phyloP scores from a whole-genome alignment of 1,284 basidiomycete species.

The Cerioporus squamosus region DNA sequence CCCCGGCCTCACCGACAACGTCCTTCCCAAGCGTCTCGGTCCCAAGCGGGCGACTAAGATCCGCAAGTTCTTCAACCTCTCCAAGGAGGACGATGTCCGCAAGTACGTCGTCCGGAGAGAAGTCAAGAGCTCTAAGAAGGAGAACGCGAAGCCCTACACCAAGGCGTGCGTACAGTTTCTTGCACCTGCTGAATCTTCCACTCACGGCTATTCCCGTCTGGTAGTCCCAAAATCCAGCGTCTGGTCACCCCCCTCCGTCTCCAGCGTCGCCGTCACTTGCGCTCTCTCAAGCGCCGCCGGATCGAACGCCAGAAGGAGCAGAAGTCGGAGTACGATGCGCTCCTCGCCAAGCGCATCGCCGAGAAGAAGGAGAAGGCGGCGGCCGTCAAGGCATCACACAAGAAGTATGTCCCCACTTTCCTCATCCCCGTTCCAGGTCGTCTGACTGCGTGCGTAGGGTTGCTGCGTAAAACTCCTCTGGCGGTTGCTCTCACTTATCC shows the following conservation, averaged over 20 bases:
- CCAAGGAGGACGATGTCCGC: slow-evolving; percentile 98
- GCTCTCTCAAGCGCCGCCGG: slow-evolving; percentile 87
- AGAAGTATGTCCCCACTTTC: slow-evolving; percentile 46
- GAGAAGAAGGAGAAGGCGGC: slow-evolving; percentile 93
- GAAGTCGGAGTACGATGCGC: slow-evolving; percentile 88
- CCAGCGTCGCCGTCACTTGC: slow-evolving; percentile 95
- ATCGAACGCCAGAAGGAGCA: slow-evolving; percentile 94
- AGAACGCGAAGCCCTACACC: slow-evolving; percentile 93
- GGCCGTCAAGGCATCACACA: slow-evolving; percentile 78
- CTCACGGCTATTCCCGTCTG: slow-evolving; percentile 1
- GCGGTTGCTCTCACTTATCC: slow-evolving; percentile 13
- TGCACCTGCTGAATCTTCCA: not conserved
- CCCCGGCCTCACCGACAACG: slow-evolving; percentile 90
- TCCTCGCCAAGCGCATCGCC: slow-evolving; percentile 89
- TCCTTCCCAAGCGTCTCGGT: slow-evolving; percentile 95
- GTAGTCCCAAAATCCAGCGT: slow-evolving; percentile 86
- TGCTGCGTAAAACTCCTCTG: slow-evolving; percentile 21
- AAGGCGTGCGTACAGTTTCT: slow-evolving; percentile 81
- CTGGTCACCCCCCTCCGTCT: slow-evolving; percentile 94
- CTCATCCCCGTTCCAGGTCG: not conserved
- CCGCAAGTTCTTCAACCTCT: slow-evolving; percentile 96
- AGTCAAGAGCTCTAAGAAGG: slow-evolving; percentile 90
- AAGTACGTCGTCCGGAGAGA: slow-evolving; percentile 96
- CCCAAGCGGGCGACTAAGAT: slow-evolving; percentile 97
- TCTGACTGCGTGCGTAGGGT: slow-evolving; percentile 5